phyloP scores from a whole-genome alignment of 2,329 filamentous ascomycete species.

The Acrodontium crateriforme region DNA sequence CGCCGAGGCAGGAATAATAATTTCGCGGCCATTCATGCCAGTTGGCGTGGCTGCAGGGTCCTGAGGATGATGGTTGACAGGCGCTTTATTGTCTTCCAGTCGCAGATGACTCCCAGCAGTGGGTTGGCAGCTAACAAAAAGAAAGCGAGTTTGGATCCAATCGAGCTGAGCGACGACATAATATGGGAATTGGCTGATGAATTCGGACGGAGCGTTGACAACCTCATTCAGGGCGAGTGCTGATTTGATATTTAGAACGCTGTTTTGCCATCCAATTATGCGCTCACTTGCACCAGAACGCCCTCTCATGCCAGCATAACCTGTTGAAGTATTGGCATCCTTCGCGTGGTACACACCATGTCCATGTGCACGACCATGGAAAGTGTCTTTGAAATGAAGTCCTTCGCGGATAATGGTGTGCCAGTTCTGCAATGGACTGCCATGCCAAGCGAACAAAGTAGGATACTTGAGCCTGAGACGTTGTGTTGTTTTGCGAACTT shows the following conservation, averaged over 20 bases:
- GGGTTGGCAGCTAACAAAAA: slow-evolving; percentile 45
- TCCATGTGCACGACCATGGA: slow-evolving; percentile 58
- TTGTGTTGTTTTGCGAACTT: slow-evolving; percentile 37
- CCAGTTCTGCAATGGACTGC: slow-evolving; percentile 65
- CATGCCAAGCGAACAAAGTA: slow-evolving; percentile 79
- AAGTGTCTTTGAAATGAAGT: slow-evolving; percentile 51
- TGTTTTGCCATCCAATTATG: slow-evolving; percentile 47
- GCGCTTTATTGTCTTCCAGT: slow-evolving; percentile 9
- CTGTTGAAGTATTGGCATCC: slow-evolving; percentile 40
- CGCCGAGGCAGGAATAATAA: slow-evolving; percentile 42
- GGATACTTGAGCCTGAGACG: slow-evolving; percentile 37
- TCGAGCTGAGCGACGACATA: slow-evolving; percentile 63
- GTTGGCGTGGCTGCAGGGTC: slow-evolving; percentile 27
- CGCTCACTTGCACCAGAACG: slow-evolving; percentile 1
- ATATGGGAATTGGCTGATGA: slow-evolving; percentile 41
- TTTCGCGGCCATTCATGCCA: slow-evolving; percentile 23
- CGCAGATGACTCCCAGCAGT: slow-evolving; percentile 8
- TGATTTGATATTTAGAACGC: slow-evolving; percentile 42
- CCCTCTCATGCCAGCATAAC: slow-evolving; percentile 29
- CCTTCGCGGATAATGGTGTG: slow-evolving; percentile 79
- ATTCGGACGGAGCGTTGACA: slow-evolving; percentile 56
- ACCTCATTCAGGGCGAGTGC: slow-evolving; percentile 74
- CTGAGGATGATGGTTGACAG: slow-evolving; percentile 21
- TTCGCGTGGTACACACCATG: slow-evolving; percentile 71
- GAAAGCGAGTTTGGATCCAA: slow-evolving; percentile 83